These are phyloP conservation scores for Lentinus brumalis DNA, from an alignment of 768 basidiomycete genomes.

Conservation along the genomic window DNA sequence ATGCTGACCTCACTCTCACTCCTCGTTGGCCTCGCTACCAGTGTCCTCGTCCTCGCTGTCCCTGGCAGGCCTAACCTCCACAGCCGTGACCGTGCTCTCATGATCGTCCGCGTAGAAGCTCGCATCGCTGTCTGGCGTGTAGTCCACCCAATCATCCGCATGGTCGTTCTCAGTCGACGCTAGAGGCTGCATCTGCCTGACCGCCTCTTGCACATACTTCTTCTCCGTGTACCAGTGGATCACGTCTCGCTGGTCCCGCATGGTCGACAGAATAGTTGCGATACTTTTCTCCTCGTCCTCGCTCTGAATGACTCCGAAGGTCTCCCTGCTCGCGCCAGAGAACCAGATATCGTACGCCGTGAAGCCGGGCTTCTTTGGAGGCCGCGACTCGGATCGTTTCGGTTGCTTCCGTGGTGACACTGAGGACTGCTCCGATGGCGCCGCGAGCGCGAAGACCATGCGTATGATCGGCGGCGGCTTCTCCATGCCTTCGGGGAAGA, in stretches of 20 bases:
- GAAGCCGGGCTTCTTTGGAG: not conserved
- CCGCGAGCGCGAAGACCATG: constrained; percentile 29
- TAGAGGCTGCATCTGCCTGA: constrained; percentile 1
- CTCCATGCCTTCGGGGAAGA: constrained; percentile 22
- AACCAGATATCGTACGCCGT: constrained; percentile 22
- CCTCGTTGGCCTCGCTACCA: too few species aligned
- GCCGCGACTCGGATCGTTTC: not conserved
- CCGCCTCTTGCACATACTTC: not conserved
- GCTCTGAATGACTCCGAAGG: not conserved
- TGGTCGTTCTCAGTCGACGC: not conserved
- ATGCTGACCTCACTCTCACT: too few species aligned
- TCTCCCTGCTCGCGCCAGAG: constrained; percentile 7
- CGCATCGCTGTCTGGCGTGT: too few species aligned
- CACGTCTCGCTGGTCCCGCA: not conserved
- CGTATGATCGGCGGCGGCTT: constrained; percentile 11
- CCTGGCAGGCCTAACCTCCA: too few species aligned
- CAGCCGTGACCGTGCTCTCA: too few species aligned
- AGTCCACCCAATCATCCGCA: not conserved
- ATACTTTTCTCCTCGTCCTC: not conserved
- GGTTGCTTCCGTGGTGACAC: not conserved
- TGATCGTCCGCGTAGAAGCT: too few species aligned
- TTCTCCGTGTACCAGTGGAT: not conserved
- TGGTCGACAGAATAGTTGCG: not conserved
- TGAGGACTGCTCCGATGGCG: not conserved
- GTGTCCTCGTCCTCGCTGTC: too few species aligned